A percentile compares a stretch with the other conserved stretches of the same genome.
These are phyloP conservation scores for Citrus medica DNA, from an alignment of 345 rosid species.

Conservation along the genomic window DNA sequence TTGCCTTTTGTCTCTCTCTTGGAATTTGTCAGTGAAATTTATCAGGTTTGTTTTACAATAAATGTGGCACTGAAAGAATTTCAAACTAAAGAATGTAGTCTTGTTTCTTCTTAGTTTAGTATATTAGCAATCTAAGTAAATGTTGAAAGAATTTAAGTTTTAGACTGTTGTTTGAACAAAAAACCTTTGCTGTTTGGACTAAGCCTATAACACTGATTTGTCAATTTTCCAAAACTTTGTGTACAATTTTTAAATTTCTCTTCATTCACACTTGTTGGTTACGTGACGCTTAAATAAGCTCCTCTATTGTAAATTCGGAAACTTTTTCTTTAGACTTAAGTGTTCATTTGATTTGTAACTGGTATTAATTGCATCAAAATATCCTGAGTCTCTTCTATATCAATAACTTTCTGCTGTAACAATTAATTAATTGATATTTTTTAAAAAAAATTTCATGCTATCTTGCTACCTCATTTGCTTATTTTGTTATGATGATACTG, in stretches of 20 bases:
- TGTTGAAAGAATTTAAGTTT: slow-evolving; percentile 1
- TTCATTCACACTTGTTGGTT: neutral
- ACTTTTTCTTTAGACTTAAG: neutral
- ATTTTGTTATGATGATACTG: neutral
- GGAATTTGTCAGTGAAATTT: slow-evolving; percentile 90
- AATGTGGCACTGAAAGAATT: neutral
- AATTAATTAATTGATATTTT: neutral
- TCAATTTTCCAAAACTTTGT: neutral
- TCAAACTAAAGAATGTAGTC: neutral
- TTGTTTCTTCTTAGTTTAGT: neutral
- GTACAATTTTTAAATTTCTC: neutral
- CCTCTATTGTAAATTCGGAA: neutral
- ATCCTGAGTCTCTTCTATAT: neutral
- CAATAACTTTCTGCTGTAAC: neutral
- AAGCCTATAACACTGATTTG: slow-evolving; percentile 1
- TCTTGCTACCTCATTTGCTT: neutral
- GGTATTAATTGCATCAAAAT: neutral
- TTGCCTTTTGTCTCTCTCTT: slow-evolving; percentile 74
- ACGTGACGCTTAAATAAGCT: neutral
- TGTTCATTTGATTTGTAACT: neutral
- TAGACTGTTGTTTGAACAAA: neutral
- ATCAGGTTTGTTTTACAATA: slow-evolving; percentile 55
- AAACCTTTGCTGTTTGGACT: neutral
- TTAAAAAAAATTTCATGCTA: neutral
- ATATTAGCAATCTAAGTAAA: neutral